phyloP scores from a whole-genome alignment of 148 eudicot genomes.

The Chenopodium suecicum region DNA sequence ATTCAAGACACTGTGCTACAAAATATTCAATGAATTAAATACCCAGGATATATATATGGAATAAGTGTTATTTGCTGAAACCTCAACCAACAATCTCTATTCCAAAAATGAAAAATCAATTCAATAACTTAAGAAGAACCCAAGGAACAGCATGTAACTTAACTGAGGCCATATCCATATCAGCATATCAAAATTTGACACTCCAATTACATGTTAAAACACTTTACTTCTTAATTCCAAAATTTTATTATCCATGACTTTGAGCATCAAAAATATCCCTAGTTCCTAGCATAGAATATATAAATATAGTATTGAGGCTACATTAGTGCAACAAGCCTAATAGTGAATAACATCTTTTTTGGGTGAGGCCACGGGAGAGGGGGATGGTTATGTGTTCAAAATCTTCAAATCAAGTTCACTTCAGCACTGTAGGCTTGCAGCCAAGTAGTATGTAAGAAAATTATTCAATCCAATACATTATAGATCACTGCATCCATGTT shows the following conservation, averaged over 20 bases:
- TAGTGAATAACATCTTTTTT: neutral
- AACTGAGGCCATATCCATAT: neutral
- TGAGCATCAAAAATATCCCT: neutral
- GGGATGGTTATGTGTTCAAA: neutral
- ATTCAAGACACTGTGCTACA: neutral
- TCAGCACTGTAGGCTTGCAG: neutral
- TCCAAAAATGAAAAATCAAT: neutral
- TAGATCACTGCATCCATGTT: neutral
- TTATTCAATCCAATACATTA: neutral
- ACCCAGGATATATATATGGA: too few relatives aligned
- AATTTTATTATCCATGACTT: neutral
- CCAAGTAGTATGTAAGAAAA: neutral
- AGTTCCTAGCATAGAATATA: neutral
- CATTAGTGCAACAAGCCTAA: neutral
- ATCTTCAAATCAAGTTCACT: neutral
- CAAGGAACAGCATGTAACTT: neutral
- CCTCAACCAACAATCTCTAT: neutral
- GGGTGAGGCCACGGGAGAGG: neutral
- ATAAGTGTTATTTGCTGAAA: neutral
- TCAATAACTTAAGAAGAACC: neutral
- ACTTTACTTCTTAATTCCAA: too few relatives aligned
- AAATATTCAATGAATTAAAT: too few relatives aligned
- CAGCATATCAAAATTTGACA: neutral
- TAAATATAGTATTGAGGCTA: neutral
- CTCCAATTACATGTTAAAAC: neutral